These are phyloP conservation scores for Nissolia schottii DNA, from an alignment of 306 rosid genomes.

Conservation along the genomic window DNA sequence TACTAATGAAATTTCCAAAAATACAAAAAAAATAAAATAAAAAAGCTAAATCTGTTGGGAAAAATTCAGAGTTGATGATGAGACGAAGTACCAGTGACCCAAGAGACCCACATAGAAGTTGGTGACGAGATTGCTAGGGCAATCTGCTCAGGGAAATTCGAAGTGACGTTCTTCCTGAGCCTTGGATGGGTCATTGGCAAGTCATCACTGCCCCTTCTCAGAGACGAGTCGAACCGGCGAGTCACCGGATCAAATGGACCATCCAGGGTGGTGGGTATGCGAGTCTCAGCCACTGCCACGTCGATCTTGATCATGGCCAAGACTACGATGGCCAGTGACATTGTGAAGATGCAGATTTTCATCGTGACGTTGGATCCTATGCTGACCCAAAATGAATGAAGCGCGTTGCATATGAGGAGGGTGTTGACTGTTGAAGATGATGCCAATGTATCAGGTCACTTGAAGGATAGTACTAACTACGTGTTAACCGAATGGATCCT, in stretches of 20 bases:
- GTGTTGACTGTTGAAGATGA: neutral
- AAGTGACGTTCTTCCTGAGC: conserved; percentile 64
- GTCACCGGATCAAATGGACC: conserved; percentile 83
- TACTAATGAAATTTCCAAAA: neutral
- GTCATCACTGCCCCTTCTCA: conserved; percentile 74
- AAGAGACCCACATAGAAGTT: conserved; percentile 82
- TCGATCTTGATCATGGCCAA: conserved; percentile 14
- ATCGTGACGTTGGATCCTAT: neutral
- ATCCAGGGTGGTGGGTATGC: conserved; percentile 71
- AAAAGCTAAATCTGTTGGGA: neutral
- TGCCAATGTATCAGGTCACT: neutral
- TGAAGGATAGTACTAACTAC: neutral
- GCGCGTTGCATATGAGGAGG: neutral
- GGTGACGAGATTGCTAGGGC: conserved; percentile 79
- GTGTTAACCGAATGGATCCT: neutral
- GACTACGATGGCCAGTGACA: conserved; percentile 20
- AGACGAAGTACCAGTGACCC: conserved; percentile 74
- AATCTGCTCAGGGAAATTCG: conserved; percentile 78
- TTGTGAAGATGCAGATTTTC: conserved; percentile 32
- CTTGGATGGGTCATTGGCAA: conserved; percentile 87
- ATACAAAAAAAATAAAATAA: too few relatives aligned
- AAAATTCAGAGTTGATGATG: conserved; percentile 3
- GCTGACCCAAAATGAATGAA: neutral
- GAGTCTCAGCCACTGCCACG: conserved; percentile 30
- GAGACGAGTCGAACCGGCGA: conserved; percentile 56